Evolutionary conservation across 768 basidiomycete genomes (phyloP).

Genomic region (Amanita muscaria): DNA sequence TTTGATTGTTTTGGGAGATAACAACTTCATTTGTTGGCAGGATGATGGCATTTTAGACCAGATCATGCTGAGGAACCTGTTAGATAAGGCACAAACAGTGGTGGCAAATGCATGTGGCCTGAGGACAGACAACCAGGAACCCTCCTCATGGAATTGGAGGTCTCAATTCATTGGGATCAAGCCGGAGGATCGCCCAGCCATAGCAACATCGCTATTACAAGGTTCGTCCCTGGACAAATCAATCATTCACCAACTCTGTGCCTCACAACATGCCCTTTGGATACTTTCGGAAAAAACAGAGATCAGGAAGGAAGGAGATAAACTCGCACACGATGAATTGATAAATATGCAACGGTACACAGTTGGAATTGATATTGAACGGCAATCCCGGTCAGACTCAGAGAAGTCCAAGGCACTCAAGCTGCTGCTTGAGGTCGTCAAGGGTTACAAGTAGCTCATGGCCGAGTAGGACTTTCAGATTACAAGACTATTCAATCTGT

Average conservation of each 20-base stretch:
- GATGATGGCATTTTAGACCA: slow-evolving; percentile 3
- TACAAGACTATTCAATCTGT: no score
- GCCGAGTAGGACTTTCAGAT: slow-evolving; percentile 1
- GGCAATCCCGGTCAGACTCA: slow-evolving; percentile 1
- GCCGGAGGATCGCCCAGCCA: neutral
- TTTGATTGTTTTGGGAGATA: slow-evolving; percentile 3
- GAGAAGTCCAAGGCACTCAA: slow-evolving; percentile 4
- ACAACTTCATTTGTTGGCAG: slow-evolving; percentile 3
- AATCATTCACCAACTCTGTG: slow-evolving; percentile 4
- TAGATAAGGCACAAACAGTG: slow-evolving; percentile 4
- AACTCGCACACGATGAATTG: slow-evolving; percentile 2
- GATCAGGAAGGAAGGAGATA: slow-evolving; percentile 4
- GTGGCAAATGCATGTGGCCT: slow-evolving; percentile 3
- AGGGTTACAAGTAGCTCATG: slow-evolving; percentile 2
- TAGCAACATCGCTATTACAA: slow-evolving; percentile 1
- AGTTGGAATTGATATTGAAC: slow-evolving; percentile 1
- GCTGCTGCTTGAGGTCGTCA: slow-evolving; percentile 2
- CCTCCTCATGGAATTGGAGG: slow-evolving; percentile 4
- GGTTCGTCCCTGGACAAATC: slow-evolving; percentile 1
- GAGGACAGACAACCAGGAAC: neutral
- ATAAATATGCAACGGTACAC: slow-evolving; percentile 3
- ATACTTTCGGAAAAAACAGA: slow-evolving; percentile 4
- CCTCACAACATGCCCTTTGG: neutral
- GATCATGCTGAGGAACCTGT: slow-evolving; percentile 3
- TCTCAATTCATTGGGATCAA: slow-evolving; percentile 1